Conservation (phyloP, 306 rosid species). For the Fragaria iinumae region DNA sequence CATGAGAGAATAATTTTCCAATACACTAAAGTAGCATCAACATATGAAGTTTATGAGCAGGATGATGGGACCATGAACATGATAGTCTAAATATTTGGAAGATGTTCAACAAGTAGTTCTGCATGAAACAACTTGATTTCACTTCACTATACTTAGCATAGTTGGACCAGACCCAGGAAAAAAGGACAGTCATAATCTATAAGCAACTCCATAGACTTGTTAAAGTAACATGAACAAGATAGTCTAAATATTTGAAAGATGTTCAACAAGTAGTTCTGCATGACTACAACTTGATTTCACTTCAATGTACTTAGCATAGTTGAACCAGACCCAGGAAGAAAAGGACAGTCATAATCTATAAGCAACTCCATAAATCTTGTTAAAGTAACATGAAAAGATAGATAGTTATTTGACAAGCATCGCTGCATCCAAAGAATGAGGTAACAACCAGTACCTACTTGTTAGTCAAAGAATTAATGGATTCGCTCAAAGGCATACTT, state of each 20-base stretch:
- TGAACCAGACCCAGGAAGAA: not conserved
- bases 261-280: not conserved
- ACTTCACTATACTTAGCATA: not conserved
- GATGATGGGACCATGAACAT: not conserved
- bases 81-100: not conserved
- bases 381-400: not conserved
- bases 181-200: slow-evolving; percentile 1
- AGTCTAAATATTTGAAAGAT: not conserved
- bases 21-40: slow-evolving; percentile 7
- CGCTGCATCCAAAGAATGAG: not conserved
- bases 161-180: not conserved
- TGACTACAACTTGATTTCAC: slow-evolving; percentile 1
- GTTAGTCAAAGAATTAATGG: not conserved
- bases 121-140: slow-evolving; percentile 2
- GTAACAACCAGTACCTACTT: slow-evolving; percentile 10
- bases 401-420: not conserved
- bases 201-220: not conserved
- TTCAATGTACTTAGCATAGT: not conserved
- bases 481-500: slow-evolving; percentile 5
- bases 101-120: not conserved
- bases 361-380: slow-evolving; percentile 2
- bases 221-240: not conserved
- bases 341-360: not conserved
- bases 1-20: not conserved
- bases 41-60: not conserved